phyloP scores from a whole-genome alignment of 2,329 filamentous ascomycete species.

The Stagonosporopsis vannaccii region DNA sequence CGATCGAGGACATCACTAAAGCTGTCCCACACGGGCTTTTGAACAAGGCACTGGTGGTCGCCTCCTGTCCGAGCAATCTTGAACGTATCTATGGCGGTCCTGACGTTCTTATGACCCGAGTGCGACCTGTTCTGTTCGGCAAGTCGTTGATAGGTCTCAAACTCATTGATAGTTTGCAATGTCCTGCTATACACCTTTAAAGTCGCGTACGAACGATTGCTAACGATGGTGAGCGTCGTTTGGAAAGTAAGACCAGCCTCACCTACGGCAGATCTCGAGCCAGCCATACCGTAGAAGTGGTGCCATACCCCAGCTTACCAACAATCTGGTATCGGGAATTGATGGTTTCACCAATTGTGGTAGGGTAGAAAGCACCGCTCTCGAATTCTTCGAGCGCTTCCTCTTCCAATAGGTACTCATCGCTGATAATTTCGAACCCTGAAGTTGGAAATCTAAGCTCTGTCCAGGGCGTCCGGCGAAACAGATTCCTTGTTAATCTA shows the following conservation, averaged over 20 bases:
- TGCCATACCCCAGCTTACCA: constrained; percentile 24
- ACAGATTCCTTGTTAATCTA: background rate
- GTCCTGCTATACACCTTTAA: constrained; percentile 16
- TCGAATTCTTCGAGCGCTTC: constrained; percentile 13
- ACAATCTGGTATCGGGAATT: constrained; percentile 23
- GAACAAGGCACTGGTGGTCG: constrained; percentile 48
- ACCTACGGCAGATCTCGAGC: constrained; percentile 23
- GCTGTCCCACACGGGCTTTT: constrained; percentile 52
- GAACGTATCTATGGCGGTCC: constrained; percentile 46
- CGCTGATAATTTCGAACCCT: constrained; percentile 21
- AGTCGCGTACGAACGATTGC: constrained; percentile 16
- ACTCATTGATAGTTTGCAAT: constrained; percentile 8
- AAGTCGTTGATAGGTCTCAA: constrained; percentile 17
- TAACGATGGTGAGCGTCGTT: constrained; percentile 1
- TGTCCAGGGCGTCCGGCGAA: constrained; percentile 22
- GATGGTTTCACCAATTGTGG: constrained; percentile 23
- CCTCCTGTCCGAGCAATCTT: constrained; percentile 37
- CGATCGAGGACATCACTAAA: constrained; percentile 50
- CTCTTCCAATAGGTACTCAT: constrained; percentile 16
- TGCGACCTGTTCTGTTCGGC: constrained; percentile 28
- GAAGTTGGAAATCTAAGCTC: constrained; percentile 21
- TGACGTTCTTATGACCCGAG: constrained; percentile 38
- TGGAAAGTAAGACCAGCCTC: background rate
- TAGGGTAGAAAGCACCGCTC: constrained; percentile 21
- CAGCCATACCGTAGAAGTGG: constrained; percentile 25